Conservation (phyloP, 2,329 filamentous ascomycete genomes). For the Botrytis pseudocinerea region DNA sequence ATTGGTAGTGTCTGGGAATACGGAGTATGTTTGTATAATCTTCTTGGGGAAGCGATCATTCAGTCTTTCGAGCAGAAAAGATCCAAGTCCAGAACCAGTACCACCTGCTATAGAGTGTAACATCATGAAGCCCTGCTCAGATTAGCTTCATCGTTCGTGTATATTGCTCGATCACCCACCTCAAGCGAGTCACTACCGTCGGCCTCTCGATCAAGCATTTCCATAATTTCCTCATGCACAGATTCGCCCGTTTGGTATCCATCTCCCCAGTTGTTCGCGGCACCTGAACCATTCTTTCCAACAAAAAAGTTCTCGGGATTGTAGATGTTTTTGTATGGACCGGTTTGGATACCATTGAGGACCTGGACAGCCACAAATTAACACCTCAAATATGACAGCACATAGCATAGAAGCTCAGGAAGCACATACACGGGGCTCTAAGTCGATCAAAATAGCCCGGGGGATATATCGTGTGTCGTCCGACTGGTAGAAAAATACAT, state of each 20-base stretch:
- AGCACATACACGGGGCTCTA: slow-evolving; percentile 76
- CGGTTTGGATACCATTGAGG: slow-evolving; percentile 87
- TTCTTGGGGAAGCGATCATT: slow-evolving; percentile 99
- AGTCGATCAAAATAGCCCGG: slow-evolving; percentile 88
- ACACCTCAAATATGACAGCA: neutral
- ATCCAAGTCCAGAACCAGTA: slow-evolving; percentile 93
- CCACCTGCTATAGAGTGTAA: slow-evolving; percentile 97
- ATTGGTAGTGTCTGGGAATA: slow-evolving; percentile 91
- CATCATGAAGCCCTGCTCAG: slow-evolving; percentile 85
- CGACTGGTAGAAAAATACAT: slow-evolving; percentile 99
- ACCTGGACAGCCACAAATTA: slow-evolving; percentile 52
- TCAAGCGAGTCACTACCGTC: slow-evolving; percentile 97
- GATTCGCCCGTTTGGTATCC: slow-evolving; percentile 90
- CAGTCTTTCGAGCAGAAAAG: slow-evolving; percentile 89
- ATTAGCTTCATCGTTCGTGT: slow-evolving; percentile 33
- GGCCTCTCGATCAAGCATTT: slow-evolving; percentile 98
- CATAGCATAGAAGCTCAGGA: neutral
- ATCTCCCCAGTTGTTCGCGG: slow-evolving; percentile 97
- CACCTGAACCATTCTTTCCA: slow-evolving; percentile 88
- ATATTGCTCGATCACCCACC: slow-evolving; percentile 46
- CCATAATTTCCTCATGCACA: slow-evolving; percentile 95
- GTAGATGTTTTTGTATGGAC: slow-evolving; percentile 97
- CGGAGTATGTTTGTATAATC: slow-evolving; percentile 97
- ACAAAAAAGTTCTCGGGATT: slow-evolving; percentile 99
- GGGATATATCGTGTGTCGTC: slow-evolving; percentile 99